Conservation (phyloP, 2,329 filamentous ascomycete genomes). For the Torrubiella hemipterigena region DNA sequence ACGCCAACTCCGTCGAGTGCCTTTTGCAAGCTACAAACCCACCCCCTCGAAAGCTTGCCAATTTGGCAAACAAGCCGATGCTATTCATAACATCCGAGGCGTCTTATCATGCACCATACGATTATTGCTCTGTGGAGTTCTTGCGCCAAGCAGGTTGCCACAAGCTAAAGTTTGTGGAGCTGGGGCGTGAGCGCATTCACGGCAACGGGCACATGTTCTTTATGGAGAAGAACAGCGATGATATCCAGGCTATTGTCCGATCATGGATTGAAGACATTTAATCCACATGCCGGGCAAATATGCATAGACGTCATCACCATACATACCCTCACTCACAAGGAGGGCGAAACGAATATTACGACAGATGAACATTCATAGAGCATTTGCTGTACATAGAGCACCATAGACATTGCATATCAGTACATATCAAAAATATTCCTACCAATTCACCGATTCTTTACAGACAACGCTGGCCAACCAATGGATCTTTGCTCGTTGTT, state of each 20-base stretch:
- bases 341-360: too few species aligned
- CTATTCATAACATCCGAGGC: constrained; percentile 28
- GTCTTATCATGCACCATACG: constrained; percentile 32
- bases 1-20: constrained; percentile 11
- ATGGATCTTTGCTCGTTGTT: too few species aligned
- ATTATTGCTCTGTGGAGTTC: constrained; percentile 27
- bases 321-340: too few species aligned
- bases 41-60: constrained; percentile 20
- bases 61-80: constrained; percentile 21
- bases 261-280: constrained; percentile 13
- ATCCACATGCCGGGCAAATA: too few species aligned
- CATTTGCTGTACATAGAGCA: too few species aligned
- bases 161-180: constrained; percentile 19
- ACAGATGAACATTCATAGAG: too few species aligned
- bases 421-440: too few species aligned
- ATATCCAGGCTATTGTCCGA: constrained; percentile 17
- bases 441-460: too few species aligned
- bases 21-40: constrained; percentile 21
- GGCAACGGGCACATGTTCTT: constrained; percentile 38
- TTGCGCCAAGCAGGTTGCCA: constrained; percentile 29
- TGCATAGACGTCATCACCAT: too few species aligned
- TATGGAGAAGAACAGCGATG: constrained; percentile 33
- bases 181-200: constrained; percentile 23
- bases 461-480: too few species aligned
- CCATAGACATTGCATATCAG: too few species aligned